Conservation (phyloP, 2,329 filamentous ascomycete genomes). For the Lizonia empirigonia region DNA sequence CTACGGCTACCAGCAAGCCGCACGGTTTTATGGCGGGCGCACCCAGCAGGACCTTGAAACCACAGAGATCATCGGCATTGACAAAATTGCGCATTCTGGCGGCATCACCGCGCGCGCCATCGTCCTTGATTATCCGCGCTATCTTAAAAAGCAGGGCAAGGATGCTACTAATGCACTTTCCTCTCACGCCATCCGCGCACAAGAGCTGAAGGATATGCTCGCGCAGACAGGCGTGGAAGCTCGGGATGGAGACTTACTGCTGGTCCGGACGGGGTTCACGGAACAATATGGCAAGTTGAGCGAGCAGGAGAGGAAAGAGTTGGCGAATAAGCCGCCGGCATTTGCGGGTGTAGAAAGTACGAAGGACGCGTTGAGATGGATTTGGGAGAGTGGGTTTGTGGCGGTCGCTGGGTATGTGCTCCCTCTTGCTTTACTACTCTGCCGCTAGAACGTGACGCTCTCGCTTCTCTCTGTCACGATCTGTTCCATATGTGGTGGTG, state of each 20-base stretch:
- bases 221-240: constrained; percentile 44
- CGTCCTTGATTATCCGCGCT: constrained; percentile 43
- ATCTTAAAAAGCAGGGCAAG: constrained; percentile 26
- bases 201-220: constrained; percentile 40
- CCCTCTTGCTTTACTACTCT: constrained; percentile 27
- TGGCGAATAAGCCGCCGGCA: constrained; percentile 36
- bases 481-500: too few relatives aligned
- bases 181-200: constrained; percentile 29
- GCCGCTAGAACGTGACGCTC: too few relatives aligned
- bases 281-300: constrained; percentile 44
- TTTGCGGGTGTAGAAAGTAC: constrained; percentile 51
- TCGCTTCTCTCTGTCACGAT: too few relatives aligned
- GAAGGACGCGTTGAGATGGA: constrained; percentile 48
- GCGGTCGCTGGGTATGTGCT: constrained; percentile 50
- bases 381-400: constrained; percentile 55
- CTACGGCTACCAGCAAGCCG: constrained; percentile 51
- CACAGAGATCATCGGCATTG: constrained; percentile 50
- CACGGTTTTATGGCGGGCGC: constrained; percentile 52
- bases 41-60: constrained; percentile 49
- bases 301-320: constrained; percentile 28
- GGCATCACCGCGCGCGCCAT: constrained; percentile 40
- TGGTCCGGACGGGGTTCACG: constrained; percentile 43
- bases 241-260: constrained; percentile 37
- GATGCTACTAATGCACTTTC: constrained; percentile 29
- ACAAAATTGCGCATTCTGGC: constrained; percentile 39